phyloP scores from a whole-genome alignment of 768 basidiomycete genomes.

The Suillus placidus region DNA sequence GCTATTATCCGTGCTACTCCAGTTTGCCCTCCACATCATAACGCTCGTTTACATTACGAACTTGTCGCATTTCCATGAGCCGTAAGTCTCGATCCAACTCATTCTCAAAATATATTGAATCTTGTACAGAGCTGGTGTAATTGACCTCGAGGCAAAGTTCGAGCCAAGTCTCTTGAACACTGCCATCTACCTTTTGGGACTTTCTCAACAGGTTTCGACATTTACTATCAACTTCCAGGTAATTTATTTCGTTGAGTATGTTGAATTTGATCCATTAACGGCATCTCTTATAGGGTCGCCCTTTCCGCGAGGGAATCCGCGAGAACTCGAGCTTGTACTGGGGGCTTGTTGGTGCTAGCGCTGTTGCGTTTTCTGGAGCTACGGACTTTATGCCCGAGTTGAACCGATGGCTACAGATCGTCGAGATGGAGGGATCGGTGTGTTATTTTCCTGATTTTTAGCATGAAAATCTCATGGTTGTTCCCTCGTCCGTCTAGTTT shows the following conservation, averaged over 20 bases:
- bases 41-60: conserved; percentile 93
- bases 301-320: conserved; percentile 96
- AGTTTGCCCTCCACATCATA: conserved; percentile 92
- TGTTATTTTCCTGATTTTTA: conserved; percentile 35
- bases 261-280: neutral
- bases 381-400: conserved; percentile 95
- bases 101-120: conserved; percentile 12
- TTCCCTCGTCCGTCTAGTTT: conserved; percentile 57
- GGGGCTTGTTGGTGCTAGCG: conserved; percentile 86
- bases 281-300: conserved; percentile 66
- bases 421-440: conserved; percentile 81
- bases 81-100: conserved; percentile 50
- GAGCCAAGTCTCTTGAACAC: conserved; percentile 95
- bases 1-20: conserved; percentile 84
- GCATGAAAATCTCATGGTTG: neutral
- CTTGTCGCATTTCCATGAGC: conserved; percentile 75
- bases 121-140: conserved; percentile 58
- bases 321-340: conserved; percentile 95
- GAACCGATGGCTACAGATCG: conserved; percentile 96
- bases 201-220: conserved; percentile 98
- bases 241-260: neutral
- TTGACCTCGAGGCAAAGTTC: conserved; percentile 96
- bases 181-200: conserved; percentile 91
- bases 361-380: conserved; percentile 91
- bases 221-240: conserved; percentile 98